A percentile compares a stretch with the other conserved stretches of the same genome.
phyloP scores from a whole-genome alignment of 768 basidiomycete species.

The Russula lepida region DNA sequence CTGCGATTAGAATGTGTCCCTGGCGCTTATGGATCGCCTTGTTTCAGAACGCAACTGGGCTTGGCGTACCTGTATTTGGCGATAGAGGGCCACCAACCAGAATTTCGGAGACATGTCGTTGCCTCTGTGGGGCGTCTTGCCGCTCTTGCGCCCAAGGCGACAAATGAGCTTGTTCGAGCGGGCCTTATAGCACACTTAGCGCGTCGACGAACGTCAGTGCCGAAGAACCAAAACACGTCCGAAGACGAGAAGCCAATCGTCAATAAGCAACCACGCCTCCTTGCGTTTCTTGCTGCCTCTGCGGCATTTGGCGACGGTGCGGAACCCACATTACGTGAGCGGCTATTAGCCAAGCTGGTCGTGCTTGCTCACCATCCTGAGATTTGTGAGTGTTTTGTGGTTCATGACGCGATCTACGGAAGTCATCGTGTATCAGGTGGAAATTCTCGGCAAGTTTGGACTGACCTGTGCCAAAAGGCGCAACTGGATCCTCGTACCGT shows the following conservation, averaged over 20 bases:
- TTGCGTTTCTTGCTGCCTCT: slow-evolving; percentile 45
- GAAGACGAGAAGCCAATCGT: slow-evolving; percentile 36
- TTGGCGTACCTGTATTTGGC: slow-evolving; percentile 61
- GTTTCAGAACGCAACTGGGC: slow-evolving; percentile 51
- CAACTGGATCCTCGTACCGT: slow-evolving; percentile 57
- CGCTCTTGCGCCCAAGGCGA: slow-evolving; percentile 37
- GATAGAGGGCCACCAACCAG: slow-evolving; percentile 46
- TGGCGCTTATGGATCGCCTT: background rate
- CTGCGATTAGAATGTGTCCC: background rate
- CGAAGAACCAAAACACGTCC: slow-evolving; percentile 22
- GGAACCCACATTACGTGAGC: slow-evolving; percentile 35
- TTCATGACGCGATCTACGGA: background rate
- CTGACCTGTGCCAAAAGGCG: slow-evolving; percentile 69
- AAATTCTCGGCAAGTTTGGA: slow-evolving; percentile 58
- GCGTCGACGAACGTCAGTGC: slow-evolving; percentile 29
- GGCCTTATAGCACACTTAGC: slow-evolving; percentile 42
- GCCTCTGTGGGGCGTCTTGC: slow-evolving; percentile 35
- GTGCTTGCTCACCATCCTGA: slow-evolving; percentile 68
- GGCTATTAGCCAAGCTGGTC: slow-evolving; percentile 44
- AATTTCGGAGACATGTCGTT: slow-evolving; percentile 43
- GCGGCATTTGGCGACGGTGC: slow-evolving; percentile 39
- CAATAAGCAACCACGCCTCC: slow-evolving; percentile 46
- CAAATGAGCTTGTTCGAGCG: slow-evolving; percentile 50
- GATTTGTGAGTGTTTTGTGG: slow-evolving; percentile 39
- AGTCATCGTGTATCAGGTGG: slow-evolving; percentile 30